Conservation (phyloP, 495 filamentous ascomycete species). For the Tuber microsphaerosporum region DNA sequence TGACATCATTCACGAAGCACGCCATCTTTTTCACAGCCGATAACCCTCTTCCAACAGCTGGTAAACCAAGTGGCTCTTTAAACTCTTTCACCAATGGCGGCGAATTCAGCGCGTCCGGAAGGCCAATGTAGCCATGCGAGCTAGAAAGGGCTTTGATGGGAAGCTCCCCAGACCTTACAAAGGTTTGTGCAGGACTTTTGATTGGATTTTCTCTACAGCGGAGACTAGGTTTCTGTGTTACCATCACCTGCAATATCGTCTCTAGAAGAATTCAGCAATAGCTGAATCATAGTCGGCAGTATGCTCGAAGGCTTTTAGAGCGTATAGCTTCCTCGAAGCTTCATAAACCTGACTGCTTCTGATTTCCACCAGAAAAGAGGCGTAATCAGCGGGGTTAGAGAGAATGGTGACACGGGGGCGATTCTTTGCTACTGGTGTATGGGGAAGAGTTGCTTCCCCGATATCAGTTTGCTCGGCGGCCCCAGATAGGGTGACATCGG, state of each 20-base stretch:
- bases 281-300: constrained; percentile 92
- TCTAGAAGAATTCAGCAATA: constrained; percentile 93
- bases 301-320: constrained; percentile 94
- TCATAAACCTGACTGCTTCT: constrained; percentile 77
- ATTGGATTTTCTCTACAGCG: constrained; percentile 92
- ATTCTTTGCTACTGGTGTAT: constrained; percentile 96
- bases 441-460: constrained; percentile 89
- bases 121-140: constrained; percentile 89
- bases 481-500: constrained; percentile 90
- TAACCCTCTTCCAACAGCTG: constrained; percentile 82
- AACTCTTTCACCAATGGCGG: constrained; percentile 96
- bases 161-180: constrained; percentile 59
- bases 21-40: constrained; percentile 84
- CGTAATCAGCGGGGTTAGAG: constrained; percentile 84
- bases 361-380: constrained; percentile 84
- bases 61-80: constrained; percentile 71
- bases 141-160: constrained; percentile 92
- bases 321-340: constrained; percentile 72
- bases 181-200: constrained; percentile 92
- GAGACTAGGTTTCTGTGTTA: constrained; percentile 67
- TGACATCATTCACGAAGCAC: constrained; percentile 95
- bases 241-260: constrained; percentile 83
- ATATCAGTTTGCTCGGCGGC: constrained; percentile 98
- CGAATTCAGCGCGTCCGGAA: constrained; percentile 90
- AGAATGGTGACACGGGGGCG: constrained; percentile 89